phyloP scores from a whole-genome alignment of 495 filamentous ascomycete genomes.

The Venustampulla echinocandica region DNA sequence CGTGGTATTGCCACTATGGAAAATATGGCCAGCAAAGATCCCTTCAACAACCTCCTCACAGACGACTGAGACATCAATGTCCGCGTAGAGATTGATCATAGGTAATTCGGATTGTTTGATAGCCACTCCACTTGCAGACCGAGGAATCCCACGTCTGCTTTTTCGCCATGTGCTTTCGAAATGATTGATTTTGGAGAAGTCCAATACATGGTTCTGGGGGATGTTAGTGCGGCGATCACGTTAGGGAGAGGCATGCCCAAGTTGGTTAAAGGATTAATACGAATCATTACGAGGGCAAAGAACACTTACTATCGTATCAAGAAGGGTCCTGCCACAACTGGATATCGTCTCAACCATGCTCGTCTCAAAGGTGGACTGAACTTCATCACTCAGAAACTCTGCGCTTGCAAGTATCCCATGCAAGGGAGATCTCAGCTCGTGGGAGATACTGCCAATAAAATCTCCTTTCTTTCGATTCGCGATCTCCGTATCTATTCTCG shows the following conservation, averaged over 20 bases:
- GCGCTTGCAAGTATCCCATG: constrained; percentile 32
- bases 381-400: constrained; percentile 28
- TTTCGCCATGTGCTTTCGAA: constrained; percentile 23
- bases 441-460: constrained; percentile 32
- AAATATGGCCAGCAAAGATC: constrained; percentile 42
- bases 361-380: constrained; percentile 8
- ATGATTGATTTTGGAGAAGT: constrained; percentile 50
- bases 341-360: constrained; percentile 50
- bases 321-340: constrained; percentile 63
- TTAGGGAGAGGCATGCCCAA: too few relatives aligned
- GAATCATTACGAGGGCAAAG: neutral
- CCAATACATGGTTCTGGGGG: constrained; percentile 52
- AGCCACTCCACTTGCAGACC: neutral
- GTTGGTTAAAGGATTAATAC: too few relatives aligned
- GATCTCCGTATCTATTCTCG: constrained; percentile 38
- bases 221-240: neutral
- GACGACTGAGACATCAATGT: constrained; percentile 36
- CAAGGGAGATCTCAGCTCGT: constrained; percentile 32
- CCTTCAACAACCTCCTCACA: constrained; percentile 48
- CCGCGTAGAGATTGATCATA: constrained; percentile 26
- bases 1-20: constrained; percentile 21
- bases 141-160: constrained; percentile 7
- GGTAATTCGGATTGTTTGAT: constrained; percentile 11
- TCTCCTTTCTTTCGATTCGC: constrained; percentile 36
- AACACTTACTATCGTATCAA: constrained; percentile 55